A percentile compares a stretch with the other conserved stretches of the same genome.
These are phyloP conservation scores for Globisporangium camurandrum DNA, from an alignment of 352 stramenopile species.

Conservation along the genomic window DNA sequence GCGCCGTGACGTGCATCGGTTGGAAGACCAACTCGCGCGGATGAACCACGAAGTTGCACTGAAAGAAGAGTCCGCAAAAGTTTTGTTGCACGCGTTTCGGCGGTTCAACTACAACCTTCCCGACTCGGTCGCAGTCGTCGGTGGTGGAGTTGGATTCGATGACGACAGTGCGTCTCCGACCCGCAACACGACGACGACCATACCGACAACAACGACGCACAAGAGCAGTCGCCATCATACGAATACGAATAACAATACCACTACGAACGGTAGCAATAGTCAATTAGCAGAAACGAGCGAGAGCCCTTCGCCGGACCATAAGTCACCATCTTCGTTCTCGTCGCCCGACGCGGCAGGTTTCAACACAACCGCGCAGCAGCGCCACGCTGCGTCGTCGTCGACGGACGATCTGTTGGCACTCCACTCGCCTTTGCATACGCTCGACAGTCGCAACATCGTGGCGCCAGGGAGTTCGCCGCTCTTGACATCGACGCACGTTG, in stretches of 20 bases:
- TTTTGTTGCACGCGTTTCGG: constrained; percentile 52
- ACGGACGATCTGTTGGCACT: constrained; percentile 13
- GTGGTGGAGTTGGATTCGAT: too few relatives aligned
- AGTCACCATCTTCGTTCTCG: constrained; percentile 17
- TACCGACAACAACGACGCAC: constrained; percentile 4
- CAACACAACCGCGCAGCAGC: constrained; percentile 5
- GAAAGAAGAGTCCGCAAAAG: constrained; percentile 55
- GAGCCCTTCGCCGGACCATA: constrained; percentile 9
- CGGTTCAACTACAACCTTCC: constrained; percentile 84
- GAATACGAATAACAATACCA: too few relatives aligned
- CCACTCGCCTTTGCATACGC: too few relatives aligned
- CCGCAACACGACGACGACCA: constrained; percentile 8
- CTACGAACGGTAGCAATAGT: constrained; percentile 7
- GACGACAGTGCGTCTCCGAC: constrained; percentile 39
- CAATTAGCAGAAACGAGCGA: constrained; percentile 4
- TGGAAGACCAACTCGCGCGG: constrained; percentile 55
- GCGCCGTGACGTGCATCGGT: constrained; percentile 41
- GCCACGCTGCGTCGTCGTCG: constrained; percentile 5
- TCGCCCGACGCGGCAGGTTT: constrained; percentile 14
- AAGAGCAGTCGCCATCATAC: too few relatives aligned
- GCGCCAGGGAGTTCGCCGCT: constrained; percentile 55
- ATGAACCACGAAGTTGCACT: constrained; percentile 55
- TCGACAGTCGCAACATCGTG: constrained; percentile 23
- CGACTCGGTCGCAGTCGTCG: constrained; percentile 34
- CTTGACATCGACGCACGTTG: constrained; percentile 57